Conservation (phyloP, 2,329 filamentous ascomycete species). For the Penicillium crustosum region DNA sequence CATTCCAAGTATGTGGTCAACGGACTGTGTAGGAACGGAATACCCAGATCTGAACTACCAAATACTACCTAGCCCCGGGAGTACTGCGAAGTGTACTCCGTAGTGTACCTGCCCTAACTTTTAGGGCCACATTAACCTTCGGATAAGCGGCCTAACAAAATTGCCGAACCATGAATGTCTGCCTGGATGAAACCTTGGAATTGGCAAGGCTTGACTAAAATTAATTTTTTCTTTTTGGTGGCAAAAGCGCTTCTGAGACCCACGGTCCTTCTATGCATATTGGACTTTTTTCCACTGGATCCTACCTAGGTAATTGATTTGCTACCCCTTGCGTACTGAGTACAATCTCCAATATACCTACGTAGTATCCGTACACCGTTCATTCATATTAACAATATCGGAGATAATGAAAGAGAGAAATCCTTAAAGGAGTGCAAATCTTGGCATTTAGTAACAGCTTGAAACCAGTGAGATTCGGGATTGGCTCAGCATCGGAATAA, state of each 20-base stretch:
- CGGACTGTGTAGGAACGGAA: not conserved
- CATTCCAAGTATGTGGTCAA: not conserved
- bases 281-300: not conserved
- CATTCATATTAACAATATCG: not conserved
- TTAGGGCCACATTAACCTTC: not conserved
- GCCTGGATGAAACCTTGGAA: too few species aligned
- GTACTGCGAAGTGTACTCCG: not conserved
- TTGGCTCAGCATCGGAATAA: not conserved
- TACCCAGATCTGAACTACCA: not conserved
- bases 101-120: not conserved
- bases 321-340: not conserved
- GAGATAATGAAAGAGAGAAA: not conserved
- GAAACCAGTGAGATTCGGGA: constrained; percentile 2
- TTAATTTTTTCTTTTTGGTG: not conserved
- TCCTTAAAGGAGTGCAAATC: not conserved
- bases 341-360: not conserved
- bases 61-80: not conserved
- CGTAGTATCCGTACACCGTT: not conserved
- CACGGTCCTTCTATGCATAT: not conserved
- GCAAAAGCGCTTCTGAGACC: constrained; percentile 13
- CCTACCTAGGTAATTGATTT: not conserved
- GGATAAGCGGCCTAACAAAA: not conserved
- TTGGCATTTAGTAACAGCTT: constrained; percentile 13
- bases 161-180: not conserved
- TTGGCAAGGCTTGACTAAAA: constrained; percentile 2